Percentiles rank a stretch among this genome's conserved stretches.
phyloP scores from a whole-genome alignment of 495 filamentous ascomycete species.

The Tuber umbilicatum region DNA sequence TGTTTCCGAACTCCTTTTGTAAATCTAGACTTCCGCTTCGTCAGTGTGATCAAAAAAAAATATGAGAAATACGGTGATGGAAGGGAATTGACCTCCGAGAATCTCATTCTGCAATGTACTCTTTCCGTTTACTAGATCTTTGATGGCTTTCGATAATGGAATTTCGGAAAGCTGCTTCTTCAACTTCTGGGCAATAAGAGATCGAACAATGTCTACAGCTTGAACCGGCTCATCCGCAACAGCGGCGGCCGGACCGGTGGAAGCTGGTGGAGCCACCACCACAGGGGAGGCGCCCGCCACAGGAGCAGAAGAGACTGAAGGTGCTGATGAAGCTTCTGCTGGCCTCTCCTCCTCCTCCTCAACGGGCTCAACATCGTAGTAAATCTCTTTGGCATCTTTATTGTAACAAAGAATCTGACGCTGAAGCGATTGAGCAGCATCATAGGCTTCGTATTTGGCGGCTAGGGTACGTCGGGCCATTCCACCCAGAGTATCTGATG shows the following conservation, averaged over 20 bases:
- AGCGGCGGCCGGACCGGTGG: slow-evolving; percentile 76
- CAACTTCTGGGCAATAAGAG: slow-evolving; percentile 94
- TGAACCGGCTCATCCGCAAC: slow-evolving; percentile 80
- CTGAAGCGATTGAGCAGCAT: slow-evolving; percentile 90
- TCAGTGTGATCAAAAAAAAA: slow-evolving; percentile 11
- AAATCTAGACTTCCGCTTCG: slow-evolving; percentile 71
- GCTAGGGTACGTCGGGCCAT: slow-evolving; percentile 96
- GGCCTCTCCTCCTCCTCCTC: slow-evolving; percentile 74
- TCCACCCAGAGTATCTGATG: slow-evolving; percentile 92
- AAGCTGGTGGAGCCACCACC: slow-evolving; percentile 51
- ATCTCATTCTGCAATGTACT: slow-evolving; percentile 42
- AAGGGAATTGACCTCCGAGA: slow-evolving; percentile 22
- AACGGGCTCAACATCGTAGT: slow-evolving; percentile 94
- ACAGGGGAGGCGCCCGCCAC: slow-evolving; percentile 51
- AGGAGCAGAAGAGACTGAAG: slow-evolving; percentile 48
- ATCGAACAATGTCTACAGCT: slow-evolving; percentile 80
- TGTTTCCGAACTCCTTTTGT: slow-evolving; percentile 96
- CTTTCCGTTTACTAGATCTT: slow-evolving; percentile 95
- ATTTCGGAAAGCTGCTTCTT: slow-evolving; percentile 90
- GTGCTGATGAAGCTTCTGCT: slow-evolving; percentile 47
- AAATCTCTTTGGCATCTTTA: slow-evolving; percentile 98
- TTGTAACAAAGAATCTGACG: slow-evolving; percentile 98
- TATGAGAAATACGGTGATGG: neutral
- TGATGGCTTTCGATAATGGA: slow-evolving; percentile 93
- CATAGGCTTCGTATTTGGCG: slow-evolving; percentile 97